These are phyloP conservation scores for Candida parachauliodes DNA, from an alignment of 805 yeast species.

Conservation along the genomic window DNA sequence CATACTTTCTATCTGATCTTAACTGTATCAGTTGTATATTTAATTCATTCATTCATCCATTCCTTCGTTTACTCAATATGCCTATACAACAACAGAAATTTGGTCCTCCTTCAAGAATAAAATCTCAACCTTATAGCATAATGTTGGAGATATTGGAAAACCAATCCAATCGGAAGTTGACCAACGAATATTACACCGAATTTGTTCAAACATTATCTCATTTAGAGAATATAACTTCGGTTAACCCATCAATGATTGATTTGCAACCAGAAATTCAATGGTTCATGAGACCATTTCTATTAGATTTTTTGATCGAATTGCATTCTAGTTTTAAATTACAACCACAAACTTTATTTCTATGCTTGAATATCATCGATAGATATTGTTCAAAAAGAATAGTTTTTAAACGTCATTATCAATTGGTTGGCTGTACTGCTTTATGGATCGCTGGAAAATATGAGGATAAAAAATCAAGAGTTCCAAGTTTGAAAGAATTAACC, in stretches of 20 bases:
- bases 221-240: slow-evolving; percentile 40
- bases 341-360: slow-evolving; percentile 40
- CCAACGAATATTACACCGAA: slow-evolving; percentile 41
- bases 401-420: slow-evolving; percentile 45
- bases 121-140: slow-evolving; percentile 35
- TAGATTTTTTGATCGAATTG: slow-evolving; percentile 42
- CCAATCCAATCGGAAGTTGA: slow-evolving; percentile 39
- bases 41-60: slow-evolving; percentile 2
- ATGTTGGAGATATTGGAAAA: slow-evolving; percentile 47
- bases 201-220: slow-evolving; percentile 35
- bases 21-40: neutral
- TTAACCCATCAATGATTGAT: slow-evolving; percentile 49
- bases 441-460: slow-evolving; percentile 53
- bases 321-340: slow-evolving; percentile 40
- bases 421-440: slow-evolving; percentile 45
- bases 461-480: slow-evolving; percentile 57
- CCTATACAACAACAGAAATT: slow-evolving; percentile 11
- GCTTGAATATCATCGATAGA: slow-evolving; percentile 44
- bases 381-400: slow-evolving; percentile 46
- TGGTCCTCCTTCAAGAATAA: slow-evolving; percentile 28
- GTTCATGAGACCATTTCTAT: slow-evolving; percentile 45
- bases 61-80: slow-evolving; percentile 4
- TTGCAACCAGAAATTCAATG: slow-evolving; percentile 46
- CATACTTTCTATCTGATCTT: no score
- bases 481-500: slow-evolving; percentile 50